phyloP scores from a whole-genome alignment of 208 protist species.

The Acanthamoeba healyi region DNA sequence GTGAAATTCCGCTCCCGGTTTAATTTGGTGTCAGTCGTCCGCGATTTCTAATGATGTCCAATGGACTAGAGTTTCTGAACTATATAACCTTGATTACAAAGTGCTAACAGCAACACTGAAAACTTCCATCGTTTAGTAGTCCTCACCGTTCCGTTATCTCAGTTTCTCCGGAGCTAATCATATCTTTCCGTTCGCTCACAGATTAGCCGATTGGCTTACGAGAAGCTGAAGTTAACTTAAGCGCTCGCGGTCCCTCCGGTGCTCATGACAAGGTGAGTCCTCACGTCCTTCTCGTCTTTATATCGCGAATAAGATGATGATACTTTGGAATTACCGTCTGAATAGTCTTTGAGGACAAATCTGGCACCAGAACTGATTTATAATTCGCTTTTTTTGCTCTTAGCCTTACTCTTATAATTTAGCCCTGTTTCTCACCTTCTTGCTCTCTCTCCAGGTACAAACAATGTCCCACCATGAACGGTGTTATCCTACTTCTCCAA shows the following conservation, averaged over 20 bases:
- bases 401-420: background rate
- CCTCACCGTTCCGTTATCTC: background rate
- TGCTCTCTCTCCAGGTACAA: background rate
- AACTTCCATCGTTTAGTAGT: background rate
- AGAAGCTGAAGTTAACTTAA: too few species aligned
- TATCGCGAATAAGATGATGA: background rate
- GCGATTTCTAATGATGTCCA: slow-evolving; percentile 50
- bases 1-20: background rate
- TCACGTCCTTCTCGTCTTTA: background rate
- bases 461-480: background rate
- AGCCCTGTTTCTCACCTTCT: background rate
- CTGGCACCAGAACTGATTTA: background rate
- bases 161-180: background rate
- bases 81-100: slow-evolving; percentile 18
- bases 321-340: background rate
- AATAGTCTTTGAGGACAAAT: background rate
- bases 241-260: too few species aligned
- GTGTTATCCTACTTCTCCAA: background rate
- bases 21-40: background rate
- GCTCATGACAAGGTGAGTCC: background rate
- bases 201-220: too few species aligned
- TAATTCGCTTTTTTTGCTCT: background rate
- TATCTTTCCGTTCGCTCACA: too few species aligned
- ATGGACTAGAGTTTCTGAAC: slow-evolving; percentile 61
- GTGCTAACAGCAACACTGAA: slow-evolving; percentile 13